These are phyloP conservation scores for Cladosporium austrohemisphaericum DNA, from an alignment of 2,329 filamentous ascomycete species.

Conservation along the genomic window DNA sequence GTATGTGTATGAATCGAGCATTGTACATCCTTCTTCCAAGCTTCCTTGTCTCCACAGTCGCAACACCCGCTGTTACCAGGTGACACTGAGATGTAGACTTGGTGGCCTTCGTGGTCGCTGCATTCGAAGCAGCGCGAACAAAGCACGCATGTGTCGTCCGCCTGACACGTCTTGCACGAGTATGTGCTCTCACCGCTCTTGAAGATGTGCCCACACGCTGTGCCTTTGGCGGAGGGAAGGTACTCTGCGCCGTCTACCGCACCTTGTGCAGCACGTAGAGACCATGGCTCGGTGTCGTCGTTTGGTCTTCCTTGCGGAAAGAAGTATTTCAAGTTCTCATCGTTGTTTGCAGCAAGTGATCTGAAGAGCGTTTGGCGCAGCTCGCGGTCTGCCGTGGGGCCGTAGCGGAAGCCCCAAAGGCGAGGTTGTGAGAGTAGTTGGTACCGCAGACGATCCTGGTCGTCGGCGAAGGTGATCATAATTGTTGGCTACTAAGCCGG, in stretches of 20 bases:
- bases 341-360: conserved; percentile 72
- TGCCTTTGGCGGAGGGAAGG: conserved; percentile 83
- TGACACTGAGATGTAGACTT: conserved; percentile 83
- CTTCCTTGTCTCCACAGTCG: conserved; percentile 93
- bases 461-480: conserved; percentile 46
- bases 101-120: conserved; percentile 90
- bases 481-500: not conserved
- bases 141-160: conserved; percentile 91
- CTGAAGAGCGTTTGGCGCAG: conserved; percentile 80
- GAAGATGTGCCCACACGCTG: conserved; percentile 96
- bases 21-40: conserved; percentile 81
- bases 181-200: conserved; percentile 91
- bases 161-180: conserved; percentile 86
- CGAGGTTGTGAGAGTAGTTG: conserved; percentile 74
- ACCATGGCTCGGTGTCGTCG: conserved; percentile 50
- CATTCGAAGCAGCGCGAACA: conserved; percentile 93
- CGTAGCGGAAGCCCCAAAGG: conserved; percentile 72
- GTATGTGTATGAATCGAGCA: conserved; percentile 82
- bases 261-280: conserved; percentile 81
- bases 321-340: conserved; percentile 71
- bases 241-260: conserved; percentile 94
- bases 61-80: conserved; percentile 93
- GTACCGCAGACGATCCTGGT: conserved; percentile 78
- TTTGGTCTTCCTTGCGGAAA: conserved; percentile 65
- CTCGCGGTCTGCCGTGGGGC: conserved; percentile 63